Evolutionary conservation across 495 filamentous ascomycete species (phyloP).

Genomic region (Penicillium cosmopolitanum): DNA sequence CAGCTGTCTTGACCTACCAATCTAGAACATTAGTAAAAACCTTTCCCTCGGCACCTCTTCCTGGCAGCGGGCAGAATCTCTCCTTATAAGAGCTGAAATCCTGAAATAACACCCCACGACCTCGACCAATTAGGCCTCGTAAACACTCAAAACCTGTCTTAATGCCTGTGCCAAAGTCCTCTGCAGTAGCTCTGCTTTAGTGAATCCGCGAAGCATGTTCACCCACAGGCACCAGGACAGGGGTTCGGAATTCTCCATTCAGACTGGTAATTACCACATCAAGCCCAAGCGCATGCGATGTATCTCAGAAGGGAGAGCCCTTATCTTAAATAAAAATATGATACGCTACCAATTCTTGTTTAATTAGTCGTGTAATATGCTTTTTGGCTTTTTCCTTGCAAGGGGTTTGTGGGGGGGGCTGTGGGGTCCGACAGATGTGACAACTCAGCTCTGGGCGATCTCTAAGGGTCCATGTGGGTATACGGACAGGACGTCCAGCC

Average conservation of each 20-base stretch:
- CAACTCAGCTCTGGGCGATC: conserved; percentile 3
- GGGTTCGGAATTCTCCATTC: background rate
- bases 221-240: background rate
- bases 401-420: conserved; percentile 1
- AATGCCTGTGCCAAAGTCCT: conserved; percentile 2
- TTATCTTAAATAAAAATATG: background rate
- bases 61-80: background rate
- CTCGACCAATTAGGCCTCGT: background rate
- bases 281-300: background rate
- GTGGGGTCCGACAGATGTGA: conserved; percentile 3
- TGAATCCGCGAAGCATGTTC: background rate
- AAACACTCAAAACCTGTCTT: background rate
- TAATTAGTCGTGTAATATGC: background rate
- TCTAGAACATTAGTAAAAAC: background rate
- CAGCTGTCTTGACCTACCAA: background rate
- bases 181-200: conserved; percentile 5
- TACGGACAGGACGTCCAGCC: background rate
- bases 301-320: conserved; percentile 5
- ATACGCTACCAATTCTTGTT: background rate
- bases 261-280: background rate
- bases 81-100: background rate
- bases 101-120: background rate
- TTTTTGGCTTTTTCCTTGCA: background rate
- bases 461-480: conserved; percentile 2
- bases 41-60: background rate